Base-by-base conservation (phyloP, 768 basidiomycete genomes). In the Daedaleopsis nitida region DNA sequence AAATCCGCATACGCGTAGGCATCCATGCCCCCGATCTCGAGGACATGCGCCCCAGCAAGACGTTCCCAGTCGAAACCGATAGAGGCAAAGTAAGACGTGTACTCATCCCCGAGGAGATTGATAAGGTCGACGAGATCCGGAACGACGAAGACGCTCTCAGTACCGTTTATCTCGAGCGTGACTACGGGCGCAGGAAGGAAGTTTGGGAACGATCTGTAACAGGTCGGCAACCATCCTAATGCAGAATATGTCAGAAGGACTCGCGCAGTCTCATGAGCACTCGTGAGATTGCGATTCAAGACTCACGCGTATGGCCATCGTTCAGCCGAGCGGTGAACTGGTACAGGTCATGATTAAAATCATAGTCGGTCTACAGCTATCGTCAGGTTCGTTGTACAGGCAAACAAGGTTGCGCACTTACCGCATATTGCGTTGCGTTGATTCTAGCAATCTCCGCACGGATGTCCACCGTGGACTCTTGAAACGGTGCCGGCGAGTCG, bases 231-330 rank as follows among this genome's bases (percentile, higher is more conserved):
- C 80, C 83, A 86, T 19, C 81, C 83, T 32, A 32, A 32, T 86
- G 60, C 24, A 5, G 57, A 19, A 19, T 55, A 7, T 32, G 27
- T 32, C 27, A 32, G 27, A 3, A 32, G 27, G 7, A 7, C 27
- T 32, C 27, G 27, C 27, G 7, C 27, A 7, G 27, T 7, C 27
- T 32, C 3, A 32, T 32, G 27, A 32, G 27, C n/a, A n/a, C 7
- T 32, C 3, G 27, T 7, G 7, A 32, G 27, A 32, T 32, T 32
- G 27, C 27, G 7, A 32, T 7, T 32, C 27, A 32, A 32, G 27
- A 68, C 78, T 27, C 70, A 83, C 86, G 78, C 13, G 87, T 88
- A 66, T 87, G 87, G 6, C 86, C 86, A 67, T 87, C 86, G 66
- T 88, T 87, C 50, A 88, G 65, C 52, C 78, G 78, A 16, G 77